These are phyloP conservation scores for Solioccasus polychromus DNA, from an alignment of 768 basidiomycete species.

Conservation along the genomic window DNA sequence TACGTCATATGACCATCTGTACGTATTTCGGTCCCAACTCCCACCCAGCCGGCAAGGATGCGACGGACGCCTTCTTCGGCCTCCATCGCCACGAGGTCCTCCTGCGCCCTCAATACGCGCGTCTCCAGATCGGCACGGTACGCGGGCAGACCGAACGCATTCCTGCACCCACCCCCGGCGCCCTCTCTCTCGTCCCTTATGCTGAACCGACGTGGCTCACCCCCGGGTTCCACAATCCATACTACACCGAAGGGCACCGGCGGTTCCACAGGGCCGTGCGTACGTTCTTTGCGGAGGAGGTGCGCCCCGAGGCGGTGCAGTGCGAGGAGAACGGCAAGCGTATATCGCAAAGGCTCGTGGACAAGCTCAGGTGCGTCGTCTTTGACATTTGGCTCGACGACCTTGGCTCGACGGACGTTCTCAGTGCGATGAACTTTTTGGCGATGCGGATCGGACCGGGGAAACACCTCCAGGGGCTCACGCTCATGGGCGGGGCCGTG, in stretches of 20 bases:
- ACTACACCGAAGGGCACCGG: slow-evolving; percentile 72
- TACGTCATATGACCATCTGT: slow-evolving; percentile 31
- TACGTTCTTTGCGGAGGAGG: slow-evolving; percentile 71
- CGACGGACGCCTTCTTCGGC: slow-evolving; percentile 80
- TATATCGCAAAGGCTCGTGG: slow-evolving; percentile 79
- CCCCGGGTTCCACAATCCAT: slow-evolving; percentile 66
- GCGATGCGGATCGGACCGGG: slow-evolving; percentile 76
- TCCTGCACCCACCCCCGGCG: slow-evolving; percentile 53
- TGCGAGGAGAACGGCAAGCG: slow-evolving; percentile 88
- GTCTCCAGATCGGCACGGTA: slow-evolving; percentile 65
- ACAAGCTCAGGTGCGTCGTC: slow-evolving; percentile 70
- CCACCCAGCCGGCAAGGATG: slow-evolving; percentile 60
- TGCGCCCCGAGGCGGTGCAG: slow-evolving; percentile 67
- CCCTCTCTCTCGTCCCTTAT: slow-evolving; percentile 76
- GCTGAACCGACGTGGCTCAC: slow-evolving; percentile 83
- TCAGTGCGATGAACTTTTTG: slow-evolving; percentile 60
- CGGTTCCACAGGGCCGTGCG: slow-evolving; percentile 75
- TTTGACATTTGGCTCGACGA: neutral
- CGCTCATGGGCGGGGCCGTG: slow-evolving; percentile 76
- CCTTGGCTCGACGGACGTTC: neutral
- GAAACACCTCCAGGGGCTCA: slow-evolving; percentile 80
- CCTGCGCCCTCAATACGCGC: slow-evolving; percentile 65
- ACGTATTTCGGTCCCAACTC: neutral
- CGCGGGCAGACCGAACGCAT: slow-evolving; percentile 56
- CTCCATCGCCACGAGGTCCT: slow-evolving; percentile 84